Percentiles rank a stretch among this genome's conserved stretches.
Conservation (phyloP, 345 rosid species). For the Euphorbia pulcherrima region DNA sequence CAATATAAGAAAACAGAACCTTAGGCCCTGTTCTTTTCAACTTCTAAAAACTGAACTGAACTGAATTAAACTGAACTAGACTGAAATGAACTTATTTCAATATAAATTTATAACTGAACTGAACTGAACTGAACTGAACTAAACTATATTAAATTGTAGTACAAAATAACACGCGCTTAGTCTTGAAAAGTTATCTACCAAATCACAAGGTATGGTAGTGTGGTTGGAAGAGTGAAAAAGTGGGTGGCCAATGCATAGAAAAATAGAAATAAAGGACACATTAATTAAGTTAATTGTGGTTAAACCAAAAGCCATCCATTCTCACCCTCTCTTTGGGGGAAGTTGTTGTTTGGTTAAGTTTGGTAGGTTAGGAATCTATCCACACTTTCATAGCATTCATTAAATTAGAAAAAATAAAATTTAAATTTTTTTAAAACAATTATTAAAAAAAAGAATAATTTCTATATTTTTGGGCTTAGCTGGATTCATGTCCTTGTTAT, state of each 20-base stretch:
- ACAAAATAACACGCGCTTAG: too few relatives aligned
- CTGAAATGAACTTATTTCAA: too few relatives aligned
- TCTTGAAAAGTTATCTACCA: too few relatives aligned
- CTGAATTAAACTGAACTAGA: too few relatives aligned
- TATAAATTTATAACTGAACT: too few relatives aligned
- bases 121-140: too few relatives aligned
- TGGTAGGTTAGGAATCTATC: conserved; percentile 28
- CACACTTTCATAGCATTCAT: background rate
- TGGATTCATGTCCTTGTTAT: conserved; percentile 1
- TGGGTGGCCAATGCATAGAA: conserved; percentile 26
- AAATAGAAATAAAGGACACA: conserved; percentile 13
- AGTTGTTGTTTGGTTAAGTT: conserved; percentile 37
- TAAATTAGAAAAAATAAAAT: background rate
- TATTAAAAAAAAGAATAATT: background rate
- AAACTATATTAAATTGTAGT: too few relatives aligned
- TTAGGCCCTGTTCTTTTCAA: too few relatives aligned
- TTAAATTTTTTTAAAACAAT: too few relatives aligned
- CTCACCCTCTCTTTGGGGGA: conserved; percentile 10
- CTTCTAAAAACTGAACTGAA: too few relatives aligned
- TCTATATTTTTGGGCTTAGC: conserved; percentile 1
- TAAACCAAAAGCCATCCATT: conserved; percentile 32
- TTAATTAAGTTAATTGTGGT: conserved; percentile 21
- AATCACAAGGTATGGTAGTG: too few relatives aligned
- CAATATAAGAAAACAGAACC: too few relatives aligned
- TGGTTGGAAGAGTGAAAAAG: background rate